Conservation (phyloP, 2,329 filamentous ascomycete species). For the Aspergillus fumigatus region DNA sequence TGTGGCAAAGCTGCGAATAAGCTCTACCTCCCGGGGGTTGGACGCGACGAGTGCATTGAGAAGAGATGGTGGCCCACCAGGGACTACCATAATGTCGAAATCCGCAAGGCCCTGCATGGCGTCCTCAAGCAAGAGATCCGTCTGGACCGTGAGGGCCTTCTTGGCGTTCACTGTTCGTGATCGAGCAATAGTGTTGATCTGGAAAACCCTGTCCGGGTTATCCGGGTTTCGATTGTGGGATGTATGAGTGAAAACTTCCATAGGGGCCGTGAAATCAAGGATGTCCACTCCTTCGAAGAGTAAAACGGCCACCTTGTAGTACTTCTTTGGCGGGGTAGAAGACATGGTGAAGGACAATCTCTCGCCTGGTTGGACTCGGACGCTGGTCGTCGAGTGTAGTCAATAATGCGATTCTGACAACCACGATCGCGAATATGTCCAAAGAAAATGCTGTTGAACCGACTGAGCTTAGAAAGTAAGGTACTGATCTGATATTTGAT, state of each 20-base stretch:
- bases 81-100: slow-evolving; percentile 39
- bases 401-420: neutral
- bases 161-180: slow-evolving; percentile 20
- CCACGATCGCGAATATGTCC: neutral
- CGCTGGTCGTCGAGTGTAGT: neutral
- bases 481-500: neutral
- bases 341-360: neutral
- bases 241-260: slow-evolving; percentile 33
- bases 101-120: slow-evolving; percentile 22
- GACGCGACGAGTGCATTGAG: slow-evolving; percentile 21
- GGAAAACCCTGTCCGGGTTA: slow-evolving; percentile 26
- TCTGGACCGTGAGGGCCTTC: slow-evolving; percentile 25
- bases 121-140: slow-evolving; percentile 27
- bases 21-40: slow-evolving; percentile 15
- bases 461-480: neutral
- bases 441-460: neutral
- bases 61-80: slow-evolving; percentile 27
- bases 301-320: slow-evolving; percentile 36
- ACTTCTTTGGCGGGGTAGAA: slow-evolving; percentile 6
- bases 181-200: slow-evolving; percentile 31
- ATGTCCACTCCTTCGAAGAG: slow-evolving; percentile 37
- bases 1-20: slow-evolving; percentile 19
- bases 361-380: neutral
- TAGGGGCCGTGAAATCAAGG: slow-evolving; percentile 39
- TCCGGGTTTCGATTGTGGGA: slow-evolving; percentile 23